A percentile compares a stretch with the other conserved stretches of the same genome.
These are phyloP conservation scores for Trichaptum fuscoviolaceum DNA, from an alignment of 768 basidiomycete species.

Conservation along the genomic window DNA sequence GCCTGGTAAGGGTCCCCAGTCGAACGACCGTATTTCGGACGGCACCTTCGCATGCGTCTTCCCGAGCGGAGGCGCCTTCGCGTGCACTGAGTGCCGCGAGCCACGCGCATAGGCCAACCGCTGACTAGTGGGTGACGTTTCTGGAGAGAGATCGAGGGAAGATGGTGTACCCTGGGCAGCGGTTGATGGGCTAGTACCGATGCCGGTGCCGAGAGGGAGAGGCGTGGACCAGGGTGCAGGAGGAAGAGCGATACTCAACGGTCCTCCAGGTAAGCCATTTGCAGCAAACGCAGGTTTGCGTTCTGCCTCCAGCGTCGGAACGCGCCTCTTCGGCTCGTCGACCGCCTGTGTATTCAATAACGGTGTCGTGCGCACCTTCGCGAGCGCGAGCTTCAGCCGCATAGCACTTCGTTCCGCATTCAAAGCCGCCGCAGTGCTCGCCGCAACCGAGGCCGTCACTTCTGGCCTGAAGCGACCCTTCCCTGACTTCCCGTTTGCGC, in stretches of 20 bases:
- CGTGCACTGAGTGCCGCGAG: not conserved
- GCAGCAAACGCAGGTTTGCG: not conserved
- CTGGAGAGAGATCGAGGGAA: not conserved
- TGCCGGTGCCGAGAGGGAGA: not conserved
- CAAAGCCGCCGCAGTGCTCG: constrained; percentile 73
- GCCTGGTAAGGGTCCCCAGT: constrained; percentile 20
- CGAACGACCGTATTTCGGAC: constrained; percentile 10
- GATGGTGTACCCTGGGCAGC: not conserved
- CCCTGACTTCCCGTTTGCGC: not conserved
- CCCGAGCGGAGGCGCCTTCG: constrained; percentile 5
- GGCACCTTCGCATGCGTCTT: not conserved
- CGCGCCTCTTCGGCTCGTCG: constrained; percentile 15
- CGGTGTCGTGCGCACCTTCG: constrained; percentile 56
- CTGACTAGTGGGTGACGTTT: not conserved
- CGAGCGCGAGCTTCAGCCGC: constrained; percentile 61
- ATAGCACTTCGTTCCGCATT: constrained; percentile 74
- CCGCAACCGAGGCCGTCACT: constrained; percentile 57
- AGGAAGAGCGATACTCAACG: not conserved
- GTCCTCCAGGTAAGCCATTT: not conserved
- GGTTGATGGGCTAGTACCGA: not conserved
- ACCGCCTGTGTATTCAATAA: constrained; percentile 55
- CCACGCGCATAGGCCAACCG: not conserved
- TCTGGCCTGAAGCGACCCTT: constrained; percentile 20
- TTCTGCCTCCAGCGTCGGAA: not conserved
- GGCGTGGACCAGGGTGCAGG: not conserved